phyloP scores from a whole-genome alignment of 1,139 yeast species.

The Diutina catenulata region DNA sequence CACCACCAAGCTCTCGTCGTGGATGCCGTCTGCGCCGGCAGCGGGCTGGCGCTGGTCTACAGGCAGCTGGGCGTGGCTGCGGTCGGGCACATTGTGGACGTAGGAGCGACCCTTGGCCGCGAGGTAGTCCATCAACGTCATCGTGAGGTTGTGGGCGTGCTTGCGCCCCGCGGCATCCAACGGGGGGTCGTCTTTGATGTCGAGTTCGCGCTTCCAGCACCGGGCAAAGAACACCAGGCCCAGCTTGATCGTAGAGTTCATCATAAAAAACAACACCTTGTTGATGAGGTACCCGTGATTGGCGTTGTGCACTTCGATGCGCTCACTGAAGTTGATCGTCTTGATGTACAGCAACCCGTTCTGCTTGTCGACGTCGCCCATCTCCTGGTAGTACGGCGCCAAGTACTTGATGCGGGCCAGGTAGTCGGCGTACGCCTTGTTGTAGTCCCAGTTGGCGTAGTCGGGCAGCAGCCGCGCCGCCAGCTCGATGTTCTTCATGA shows the following conservation, averaged over 20 bases:
- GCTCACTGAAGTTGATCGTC: constrained; percentile 83
- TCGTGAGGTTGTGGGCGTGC: constrained; percentile 37
- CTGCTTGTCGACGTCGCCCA: constrained; percentile 36
- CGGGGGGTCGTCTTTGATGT: constrained; percentile 50
- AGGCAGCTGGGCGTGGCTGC: neutral
- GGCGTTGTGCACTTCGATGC: constrained; percentile 68
- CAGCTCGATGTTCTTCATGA: constrained; percentile 61
- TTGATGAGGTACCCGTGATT: constrained; percentile 81
- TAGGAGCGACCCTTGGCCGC: constrained; percentile 19
- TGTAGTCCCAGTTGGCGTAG: constrained; percentile 61
- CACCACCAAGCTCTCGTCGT: constrained; percentile 48
- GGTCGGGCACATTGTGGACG: neutral
- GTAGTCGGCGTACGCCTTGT: constrained; percentile 51
- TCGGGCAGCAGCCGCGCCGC: constrained; percentile 89
- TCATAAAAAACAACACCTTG: constrained; percentile 78
- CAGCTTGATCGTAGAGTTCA: constrained; percentile 74
- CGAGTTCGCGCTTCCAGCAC: constrained; percentile 53
- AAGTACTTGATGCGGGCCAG: constrained; percentile 39
- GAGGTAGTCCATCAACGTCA: constrained; percentile 26
- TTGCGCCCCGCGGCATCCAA: constrained; percentile 45
- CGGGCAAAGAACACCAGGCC: constrained; percentile 87
- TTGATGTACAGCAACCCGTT: constrained; percentile 59
- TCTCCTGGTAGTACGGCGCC: constrained; percentile 39
- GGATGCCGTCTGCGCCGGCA: constrained; percentile 36
- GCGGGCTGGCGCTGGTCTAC: constrained; percentile 27